These are phyloP conservation scores for Osmozyma mogii DNA, from an alignment of 805 yeast genomes.

Conservation along the genomic window DNA sequence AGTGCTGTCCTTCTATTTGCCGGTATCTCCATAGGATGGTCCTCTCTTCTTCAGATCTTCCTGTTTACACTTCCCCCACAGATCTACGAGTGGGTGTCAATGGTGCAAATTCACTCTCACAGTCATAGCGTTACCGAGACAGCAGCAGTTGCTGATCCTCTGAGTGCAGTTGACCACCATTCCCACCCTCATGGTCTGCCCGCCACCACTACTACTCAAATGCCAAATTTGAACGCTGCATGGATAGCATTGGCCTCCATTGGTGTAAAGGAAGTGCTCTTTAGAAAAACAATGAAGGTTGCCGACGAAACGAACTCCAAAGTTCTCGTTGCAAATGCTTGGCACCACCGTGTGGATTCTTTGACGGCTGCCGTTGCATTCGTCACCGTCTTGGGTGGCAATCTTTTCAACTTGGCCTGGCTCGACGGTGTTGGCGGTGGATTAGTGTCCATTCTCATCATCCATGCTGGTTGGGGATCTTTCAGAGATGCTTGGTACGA, in stretches of 20 bases:
- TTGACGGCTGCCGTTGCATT: slow-evolving; percentile 87
- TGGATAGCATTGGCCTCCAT: slow-evolving; percentile 93
- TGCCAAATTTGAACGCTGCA: slow-evolving; percentile 78
- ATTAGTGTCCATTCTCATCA: slow-evolving; percentile 71
- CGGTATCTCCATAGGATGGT: slow-evolving; percentile 86
- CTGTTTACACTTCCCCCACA: slow-evolving; percentile 63
- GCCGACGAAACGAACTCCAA: slow-evolving; percentile 76
- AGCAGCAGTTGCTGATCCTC: slow-evolving; percentile 10
- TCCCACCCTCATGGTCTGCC: slow-evolving; percentile 20
- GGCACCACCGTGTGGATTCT: slow-evolving; percentile 97
- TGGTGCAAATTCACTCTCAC: slow-evolving; percentile 46
- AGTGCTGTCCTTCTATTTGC: slow-evolving; percentile 78
- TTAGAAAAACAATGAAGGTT: slow-evolving; percentile 70
- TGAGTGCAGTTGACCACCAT: slow-evolving; percentile 14
- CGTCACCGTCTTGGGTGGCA: slow-evolving; percentile 79
- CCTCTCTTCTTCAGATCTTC: slow-evolving; percentile 59
- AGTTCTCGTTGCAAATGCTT: slow-evolving; percentile 91
- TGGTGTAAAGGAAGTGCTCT: slow-evolving; percentile 80
- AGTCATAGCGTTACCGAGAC: slow-evolving; percentile 28
- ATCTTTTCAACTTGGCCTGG: slow-evolving; percentile 70
- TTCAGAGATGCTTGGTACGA: slow-evolving; percentile 65
- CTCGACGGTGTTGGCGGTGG: slow-evolving; percentile 91
- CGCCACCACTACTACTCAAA: slow-evolving; percentile 2
- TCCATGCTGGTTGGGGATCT: slow-evolving; percentile 78
- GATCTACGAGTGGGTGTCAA: slow-evolving; percentile 45